Percentiles rank a stretch among this genome's conserved stretches.
These are phyloP conservation scores for Nissolia schottii DNA, from an alignment of 306 rosid genomes.

Conservation along the genomic window DNA sequence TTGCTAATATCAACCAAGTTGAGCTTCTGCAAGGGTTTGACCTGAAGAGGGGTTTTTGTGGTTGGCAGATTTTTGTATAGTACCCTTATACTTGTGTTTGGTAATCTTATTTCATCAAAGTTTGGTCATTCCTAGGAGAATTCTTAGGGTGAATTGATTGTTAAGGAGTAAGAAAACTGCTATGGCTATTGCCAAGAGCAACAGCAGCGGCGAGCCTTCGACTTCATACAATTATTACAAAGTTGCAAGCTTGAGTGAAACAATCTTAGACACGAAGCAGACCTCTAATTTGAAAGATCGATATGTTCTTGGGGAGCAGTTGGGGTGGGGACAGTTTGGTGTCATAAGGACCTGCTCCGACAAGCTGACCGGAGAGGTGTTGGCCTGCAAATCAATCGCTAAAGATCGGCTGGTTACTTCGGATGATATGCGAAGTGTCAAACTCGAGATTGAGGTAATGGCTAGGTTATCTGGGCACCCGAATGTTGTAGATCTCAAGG, in stretches of 20 bases:
- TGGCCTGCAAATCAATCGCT: constrained; percentile 82
- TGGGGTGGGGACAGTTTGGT: constrained; percentile 89
- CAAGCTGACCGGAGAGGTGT: constrained; percentile 60
- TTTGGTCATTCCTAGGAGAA: not conserved
- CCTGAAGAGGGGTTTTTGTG: constrained; percentile 19
- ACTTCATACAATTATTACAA: constrained; percentile 53
- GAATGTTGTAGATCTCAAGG: constrained; percentile 84
- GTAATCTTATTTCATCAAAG: constrained; percentile 6
- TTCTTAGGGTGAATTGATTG: constrained; percentile 11
- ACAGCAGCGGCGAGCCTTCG: constrained; percentile 38
- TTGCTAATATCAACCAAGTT: constrained; percentile 1
- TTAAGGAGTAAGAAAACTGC: constrained; percentile 31
- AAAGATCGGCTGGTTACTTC: constrained; percentile 73
- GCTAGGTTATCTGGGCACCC: constrained; percentile 81
- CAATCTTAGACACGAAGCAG: constrained; percentile 55
- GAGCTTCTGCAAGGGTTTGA: constrained; percentile 25
- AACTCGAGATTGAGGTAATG: constrained; percentile 87
- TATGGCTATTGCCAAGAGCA: constrained; percentile 71
- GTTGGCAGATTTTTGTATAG: constrained; percentile 1
- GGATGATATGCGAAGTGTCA: constrained; percentile 67
- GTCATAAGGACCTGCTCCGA: constrained; percentile 64
- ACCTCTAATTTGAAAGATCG: constrained; percentile 52
- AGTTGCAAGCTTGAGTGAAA: constrained; percentile 49
- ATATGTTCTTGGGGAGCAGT: constrained; percentile 65
- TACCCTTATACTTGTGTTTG: not conserved